Percentiles rank a stretch among this genome's conserved stretches.
These are phyloP conservation scores for Skeletonema potamos DNA, from an alignment of 108 stramenopile genomes.

Conservation along the genomic window DNA sequence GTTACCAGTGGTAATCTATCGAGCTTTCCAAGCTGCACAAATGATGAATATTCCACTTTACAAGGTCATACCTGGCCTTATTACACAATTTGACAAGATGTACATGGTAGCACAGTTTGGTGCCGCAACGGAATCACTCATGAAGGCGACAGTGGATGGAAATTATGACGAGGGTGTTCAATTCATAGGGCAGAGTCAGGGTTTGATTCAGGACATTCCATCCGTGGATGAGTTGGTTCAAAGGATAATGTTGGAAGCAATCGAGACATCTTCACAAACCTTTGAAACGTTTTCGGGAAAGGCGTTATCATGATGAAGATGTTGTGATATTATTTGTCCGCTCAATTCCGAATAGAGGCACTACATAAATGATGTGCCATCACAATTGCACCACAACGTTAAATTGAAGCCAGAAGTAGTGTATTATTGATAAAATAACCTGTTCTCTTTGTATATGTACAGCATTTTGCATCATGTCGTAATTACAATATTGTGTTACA, in stretches of 20 bases:
- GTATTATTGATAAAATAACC: too few species aligned
- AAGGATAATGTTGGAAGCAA: slow-evolving; percentile 68
- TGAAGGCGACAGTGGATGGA: slow-evolving; percentile 80
- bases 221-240: slow-evolving; percentile 76
- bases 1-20: slow-evolving; percentile 55
- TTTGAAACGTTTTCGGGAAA: slow-evolving; percentile 16
- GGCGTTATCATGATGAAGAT: neutral
- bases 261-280: slow-evolving; percentile 22
- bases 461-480: too few species aligned
- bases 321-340: too few species aligned
- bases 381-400: too few species aligned
- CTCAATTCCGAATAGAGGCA: too few species aligned
- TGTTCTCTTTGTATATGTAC: too few species aligned
- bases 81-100: slow-evolving; percentile 83
- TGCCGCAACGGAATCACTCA: slow-evolving; percentile 77
- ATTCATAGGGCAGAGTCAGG: slow-evolving; percentile 84
- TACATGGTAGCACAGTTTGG: slow-evolving; percentile 85
- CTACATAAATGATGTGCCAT: neutral
- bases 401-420: too few species aligned
- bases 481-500: neutral
- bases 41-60: slow-evolving; percentile 74
- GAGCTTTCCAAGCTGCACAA: slow-evolving; percentile 74
- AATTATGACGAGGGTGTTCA: slow-evolving; percentile 75
- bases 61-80: slow-evolving; percentile 80
- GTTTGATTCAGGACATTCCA: slow-evolving; percentile 81